phyloP scores from a whole-genome alignment of 805 yeast genomes.

The Pichia paraexigua region DNA sequence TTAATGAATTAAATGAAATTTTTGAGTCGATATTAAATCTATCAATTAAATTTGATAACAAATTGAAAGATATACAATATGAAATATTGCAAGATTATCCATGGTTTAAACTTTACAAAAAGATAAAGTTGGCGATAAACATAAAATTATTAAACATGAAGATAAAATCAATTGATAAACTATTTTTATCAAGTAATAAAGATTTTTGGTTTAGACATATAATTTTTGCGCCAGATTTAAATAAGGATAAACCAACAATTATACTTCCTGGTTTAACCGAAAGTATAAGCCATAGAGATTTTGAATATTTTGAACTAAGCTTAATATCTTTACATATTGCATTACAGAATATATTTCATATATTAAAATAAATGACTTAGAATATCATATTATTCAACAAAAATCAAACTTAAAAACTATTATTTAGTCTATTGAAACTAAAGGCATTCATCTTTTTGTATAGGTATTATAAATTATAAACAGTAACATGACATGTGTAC shows the following conservation, averaged over 20 bases:
- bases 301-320: conserved; percentile 25
- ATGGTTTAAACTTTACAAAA: conserved; percentile 60
- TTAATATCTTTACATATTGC: conserved; percentile 7
- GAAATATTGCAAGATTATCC: conserved; percentile 61
- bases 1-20: conserved; percentile 5
- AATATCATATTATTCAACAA: no score
- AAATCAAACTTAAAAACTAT: no score
- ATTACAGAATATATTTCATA: not conserved
- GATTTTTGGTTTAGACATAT: conserved; percentile 55
- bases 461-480: no score
- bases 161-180: conserved; percentile 45
- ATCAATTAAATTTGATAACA: conserved; percentile 16
- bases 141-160: conserved; percentile 47
- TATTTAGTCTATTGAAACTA: no score
- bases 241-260: not conserved
- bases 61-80: conserved; percentile 33
- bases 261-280: conserved; percentile 54
- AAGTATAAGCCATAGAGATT: conserved; percentile 38
- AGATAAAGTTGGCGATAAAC: conserved; percentile 50
- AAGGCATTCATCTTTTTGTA: no score
- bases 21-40: conserved; percentile 6
- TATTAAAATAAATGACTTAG: not conserved
- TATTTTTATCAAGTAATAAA: conserved; percentile 34
- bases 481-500: no score
- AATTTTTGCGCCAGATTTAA: conserved; percentile 49